A percentile compares a stretch with the other conserved stretches of the same genome.
phyloP scores from a whole-genome alignment of 345 rosid species.

The Rhizophora apiculata region DNA sequence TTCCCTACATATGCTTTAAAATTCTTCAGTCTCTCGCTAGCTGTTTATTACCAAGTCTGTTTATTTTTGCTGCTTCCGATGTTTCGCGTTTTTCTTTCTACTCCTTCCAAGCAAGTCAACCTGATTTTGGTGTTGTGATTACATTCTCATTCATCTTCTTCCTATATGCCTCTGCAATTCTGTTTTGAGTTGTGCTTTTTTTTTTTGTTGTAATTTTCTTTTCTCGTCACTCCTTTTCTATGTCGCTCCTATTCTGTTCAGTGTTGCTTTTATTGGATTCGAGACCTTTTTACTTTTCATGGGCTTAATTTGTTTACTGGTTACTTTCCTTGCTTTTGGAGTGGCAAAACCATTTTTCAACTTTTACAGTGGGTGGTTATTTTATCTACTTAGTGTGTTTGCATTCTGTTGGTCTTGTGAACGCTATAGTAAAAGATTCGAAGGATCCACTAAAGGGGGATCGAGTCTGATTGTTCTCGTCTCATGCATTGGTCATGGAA shows the following conservation, averaged over 20 bases:
- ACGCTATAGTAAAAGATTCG: background rate
- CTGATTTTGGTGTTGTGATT: background rate
- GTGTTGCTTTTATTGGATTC: slow-evolving; percentile 27
- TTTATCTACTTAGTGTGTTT: background rate
- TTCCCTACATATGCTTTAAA: slow-evolving; percentile 2
- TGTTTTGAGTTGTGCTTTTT: background rate
- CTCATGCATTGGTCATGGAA: background rate
- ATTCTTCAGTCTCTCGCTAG: slow-evolving; percentile 7
- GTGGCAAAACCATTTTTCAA: slow-evolving; percentile 15
- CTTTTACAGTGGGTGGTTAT: slow-evolving; percentile 1
- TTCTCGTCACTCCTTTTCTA: too few species aligned
- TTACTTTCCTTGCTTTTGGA: slow-evolving; percentile 20
- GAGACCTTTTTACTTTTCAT: slow-evolving; percentile 15
- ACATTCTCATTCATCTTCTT: background rate
- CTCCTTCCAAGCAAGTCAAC: background rate
- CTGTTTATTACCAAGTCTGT: slow-evolving; percentile 8
- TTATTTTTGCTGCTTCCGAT: background rate
- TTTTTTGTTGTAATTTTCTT: too few species aligned
- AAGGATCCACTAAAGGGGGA: background rate
- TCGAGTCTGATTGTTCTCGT: background rate
- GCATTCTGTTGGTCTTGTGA: background rate
- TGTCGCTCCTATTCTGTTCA: background rate
- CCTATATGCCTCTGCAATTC: too few species aligned
- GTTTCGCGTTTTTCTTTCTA: background rate
- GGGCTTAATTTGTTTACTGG: slow-evolving; percentile 17